Evolutionary conservation across 257 asterid genomes (phyloP).

Genomic region (Fraxinus anomala): DNA sequence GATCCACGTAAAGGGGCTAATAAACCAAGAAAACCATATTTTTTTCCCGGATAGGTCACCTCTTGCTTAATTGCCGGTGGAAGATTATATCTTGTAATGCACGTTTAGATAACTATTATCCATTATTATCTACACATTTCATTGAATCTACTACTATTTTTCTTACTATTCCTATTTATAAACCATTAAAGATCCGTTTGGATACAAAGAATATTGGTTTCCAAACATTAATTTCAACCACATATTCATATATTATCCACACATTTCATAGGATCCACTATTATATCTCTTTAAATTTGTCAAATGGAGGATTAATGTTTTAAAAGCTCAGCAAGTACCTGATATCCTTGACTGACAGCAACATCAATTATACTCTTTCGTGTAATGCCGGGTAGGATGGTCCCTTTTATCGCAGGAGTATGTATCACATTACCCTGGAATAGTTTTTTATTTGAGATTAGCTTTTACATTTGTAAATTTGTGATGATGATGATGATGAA

Average conservation of each 20-base stretch:
- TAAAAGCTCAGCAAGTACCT: conserved; percentile 27
- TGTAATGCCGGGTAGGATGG: conserved; percentile 55
- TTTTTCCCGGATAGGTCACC: not conserved
- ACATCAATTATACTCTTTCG: conserved; percentile 56
- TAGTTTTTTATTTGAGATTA: not conserved
- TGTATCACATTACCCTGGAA: conserved; percentile 45
- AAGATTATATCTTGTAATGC: not conserved
- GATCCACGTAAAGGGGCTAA: not conserved
- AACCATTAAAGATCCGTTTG: too few species aligned
- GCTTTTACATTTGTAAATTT: not conserved
- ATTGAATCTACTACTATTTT: too few species aligned
- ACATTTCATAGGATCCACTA: too few species aligned
- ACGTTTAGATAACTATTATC: too few species aligned
- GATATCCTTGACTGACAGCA: conserved; percentile 47
- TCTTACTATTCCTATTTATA: too few species aligned
- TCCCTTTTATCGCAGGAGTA: conserved; percentile 54
- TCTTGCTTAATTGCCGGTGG: not conserved
- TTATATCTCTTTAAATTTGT: too few species aligned
- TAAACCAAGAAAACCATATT: not conserved
- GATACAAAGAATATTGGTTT: too few species aligned
- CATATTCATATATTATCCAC: too few species aligned
- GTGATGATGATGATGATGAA: too few species aligned
- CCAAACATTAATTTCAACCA: too few species aligned
- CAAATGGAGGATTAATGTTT: not conserved
- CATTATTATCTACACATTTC: too few species aligned